Percentiles rank a stretch among this genome's conserved stretches.
phyloP scores from a whole-genome alignment of 1,139 yeast species.

The Pichia terricola region DNA sequence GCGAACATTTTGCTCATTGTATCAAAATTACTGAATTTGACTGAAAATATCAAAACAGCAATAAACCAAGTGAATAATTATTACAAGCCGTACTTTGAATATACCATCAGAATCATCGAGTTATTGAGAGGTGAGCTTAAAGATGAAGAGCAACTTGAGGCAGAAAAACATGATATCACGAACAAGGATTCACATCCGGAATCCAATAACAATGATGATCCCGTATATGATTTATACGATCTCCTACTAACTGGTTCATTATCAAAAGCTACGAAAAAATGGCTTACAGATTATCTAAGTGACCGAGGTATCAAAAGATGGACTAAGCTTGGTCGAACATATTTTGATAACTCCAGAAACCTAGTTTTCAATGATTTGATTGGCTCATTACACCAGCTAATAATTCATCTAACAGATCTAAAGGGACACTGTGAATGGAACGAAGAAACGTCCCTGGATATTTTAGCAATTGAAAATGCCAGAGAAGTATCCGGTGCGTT shows the following conservation, averaged over 20 bases:
- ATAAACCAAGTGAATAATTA: constrained; percentile 30
- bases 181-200: neutral
- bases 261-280: constrained; percentile 35
- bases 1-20: constrained; percentile 12
- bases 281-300: constrained; percentile 47
- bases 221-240: constrained; percentile 35
- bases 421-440: constrained; percentile 33
- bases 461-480: constrained; percentile 23
- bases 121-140: constrained; percentile 24
- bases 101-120: constrained; percentile 30
- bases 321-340: constrained; percentile 38
- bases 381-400: constrained; percentile 49
- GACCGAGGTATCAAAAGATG: constrained; percentile 61
- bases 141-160: constrained; percentile 8
- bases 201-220: constrained; percentile 13
- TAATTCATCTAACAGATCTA: constrained; percentile 40
- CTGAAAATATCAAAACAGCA: constrained; percentile 34
- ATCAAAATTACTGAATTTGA: constrained; percentile 22
- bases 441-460: neutral
- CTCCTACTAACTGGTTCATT: constrained; percentile 50
- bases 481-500: constrained; percentile 27
- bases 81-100: constrained; percentile 33
- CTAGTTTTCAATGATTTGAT: constrained; percentile 41
- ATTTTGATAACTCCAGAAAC: constrained; percentile 41
- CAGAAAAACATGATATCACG: neutral